Conservation (phyloP, 352 stramenopile species). For the Aphanomyces invadans region DNA sequence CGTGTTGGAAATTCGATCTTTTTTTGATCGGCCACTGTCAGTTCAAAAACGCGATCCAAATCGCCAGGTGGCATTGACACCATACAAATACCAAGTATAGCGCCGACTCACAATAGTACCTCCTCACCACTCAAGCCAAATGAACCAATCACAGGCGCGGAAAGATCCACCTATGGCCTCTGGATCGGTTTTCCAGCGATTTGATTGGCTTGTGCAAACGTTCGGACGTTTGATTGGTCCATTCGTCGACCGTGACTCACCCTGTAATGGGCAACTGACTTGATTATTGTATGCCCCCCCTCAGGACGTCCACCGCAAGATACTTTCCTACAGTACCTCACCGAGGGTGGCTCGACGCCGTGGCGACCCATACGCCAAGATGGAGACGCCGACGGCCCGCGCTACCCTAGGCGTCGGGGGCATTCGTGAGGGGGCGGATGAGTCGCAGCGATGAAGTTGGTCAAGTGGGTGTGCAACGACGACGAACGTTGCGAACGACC, state of each 20-base stretch:
- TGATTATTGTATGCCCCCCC: background rate
- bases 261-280: background rate
- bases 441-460: background rate
- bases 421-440: too few species aligned
- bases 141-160: background rate
- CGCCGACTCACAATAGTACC: conserved; percentile 2
- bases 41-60: conserved; percentile 13
- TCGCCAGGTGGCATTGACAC: background rate
- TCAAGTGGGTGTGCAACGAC: background rate
- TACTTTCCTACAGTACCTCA: conserved; percentile 3
- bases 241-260: background rate
- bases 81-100: conserved; percentile 12
- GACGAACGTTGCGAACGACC: too few species aligned
- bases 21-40: background rate
- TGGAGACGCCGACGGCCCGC: too few species aligned
- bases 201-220: background rate
- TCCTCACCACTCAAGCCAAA: conserved; percentile 13
- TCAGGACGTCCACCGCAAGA: background rate
- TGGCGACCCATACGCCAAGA: too few species aligned
- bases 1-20: background rate
- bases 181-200: background rate
- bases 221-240: background rate
- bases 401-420: too few species aligned
- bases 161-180: background rate
- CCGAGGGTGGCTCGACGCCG: background rate